Conservation (phyloP, 1,139 yeast genomes). For the Pichia sp. region DNA sequence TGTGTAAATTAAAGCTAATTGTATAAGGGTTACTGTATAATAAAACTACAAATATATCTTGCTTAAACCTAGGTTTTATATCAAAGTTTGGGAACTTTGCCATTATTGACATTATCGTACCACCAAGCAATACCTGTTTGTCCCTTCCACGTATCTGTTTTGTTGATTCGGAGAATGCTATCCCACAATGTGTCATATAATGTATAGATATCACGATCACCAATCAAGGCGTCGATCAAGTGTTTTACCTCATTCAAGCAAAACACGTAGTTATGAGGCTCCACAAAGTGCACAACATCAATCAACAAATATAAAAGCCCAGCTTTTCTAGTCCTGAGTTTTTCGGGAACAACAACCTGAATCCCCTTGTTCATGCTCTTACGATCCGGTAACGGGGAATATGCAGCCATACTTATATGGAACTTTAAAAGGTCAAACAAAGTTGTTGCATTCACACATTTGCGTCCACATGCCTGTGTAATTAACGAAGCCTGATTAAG, state of each 20-base stretch:
- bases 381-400: slow-evolving; percentile 11
- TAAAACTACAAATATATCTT: not conserved
- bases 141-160: slow-evolving; percentile 51
- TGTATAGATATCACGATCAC: slow-evolving; percentile 28
- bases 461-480: slow-evolving; percentile 4
- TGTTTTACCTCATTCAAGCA: slow-evolving; percentile 46
- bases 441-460: not conserved
- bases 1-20: too few species aligned
- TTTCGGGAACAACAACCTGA: slow-evolving; percentile 26
- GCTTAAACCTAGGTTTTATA: not conserved
- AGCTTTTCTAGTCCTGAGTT: slow-evolving; percentile 25
- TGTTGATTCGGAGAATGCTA: slow-evolving; percentile 34
- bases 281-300: slow-evolving; percentile 48
- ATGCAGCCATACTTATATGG: slow-evolving; percentile 9
- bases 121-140: slow-evolving; percentile 61
- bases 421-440: slow-evolving; percentile 10
- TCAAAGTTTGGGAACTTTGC: slow-evolving; percentile 9
- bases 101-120: slow-evolving; percentile 19
- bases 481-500: slow-evolving; percentile 36
- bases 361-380: slow-evolving; percentile 34
- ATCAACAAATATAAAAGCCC: slow-evolving; percentile 45
- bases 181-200: slow-evolving; percentile 34
- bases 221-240: slow-evolving; percentile 27
- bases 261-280: slow-evolving; percentile 33
- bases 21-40: too few species aligned